Evolutionary conservation across 164 flowering plant genomes (phyloP).

Genomic region (Stephania yunnanensis): DNA sequence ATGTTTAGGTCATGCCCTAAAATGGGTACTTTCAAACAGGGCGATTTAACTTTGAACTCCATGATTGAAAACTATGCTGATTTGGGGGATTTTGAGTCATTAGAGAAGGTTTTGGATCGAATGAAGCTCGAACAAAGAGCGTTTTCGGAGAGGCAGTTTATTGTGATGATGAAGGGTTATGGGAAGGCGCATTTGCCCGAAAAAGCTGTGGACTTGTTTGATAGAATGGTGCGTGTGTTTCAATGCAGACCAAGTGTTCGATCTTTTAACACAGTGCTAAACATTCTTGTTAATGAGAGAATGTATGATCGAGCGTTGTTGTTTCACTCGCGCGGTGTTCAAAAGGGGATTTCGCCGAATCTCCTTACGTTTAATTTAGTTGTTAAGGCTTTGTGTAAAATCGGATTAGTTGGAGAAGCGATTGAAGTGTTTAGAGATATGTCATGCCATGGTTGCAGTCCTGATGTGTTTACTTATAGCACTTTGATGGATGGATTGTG

Average conservation of each 20-base stretch:
- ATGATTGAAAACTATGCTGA: slow-evolving; percentile 48
- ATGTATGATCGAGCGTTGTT: slow-evolving; percentile 38
- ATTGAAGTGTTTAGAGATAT: slow-evolving; percentile 64
- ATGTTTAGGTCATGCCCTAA: slow-evolving; percentile 37
- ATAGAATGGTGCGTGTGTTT: slow-evolving; percentile 58
- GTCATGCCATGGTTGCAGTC: slow-evolving; percentile 40
- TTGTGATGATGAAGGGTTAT: slow-evolving; percentile 59
- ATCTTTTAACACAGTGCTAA: slow-evolving; percentile 83
- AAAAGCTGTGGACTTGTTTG: slow-evolving; percentile 59
- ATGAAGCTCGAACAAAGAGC: slow-evolving; percentile 56
- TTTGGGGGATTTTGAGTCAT: slow-evolving; percentile 43
- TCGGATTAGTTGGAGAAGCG: slow-evolving; percentile 58
- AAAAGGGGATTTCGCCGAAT: slow-evolving; percentile 47
- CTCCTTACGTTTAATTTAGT: slow-evolving; percentile 62
- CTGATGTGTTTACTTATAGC: slow-evolving; percentile 71
- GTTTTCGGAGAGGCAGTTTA: slow-evolving; percentile 49
- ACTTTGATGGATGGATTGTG: slow-evolving; percentile 94
- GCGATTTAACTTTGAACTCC: slow-evolving; percentile 64
- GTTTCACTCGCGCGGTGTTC: slow-evolving; percentile 31
- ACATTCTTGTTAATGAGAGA: slow-evolving; percentile 54
- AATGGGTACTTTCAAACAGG: slow-evolving; percentile 59
- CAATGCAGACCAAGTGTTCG: slow-evolving; percentile 50
- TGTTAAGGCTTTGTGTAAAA: slow-evolving; percentile 62
- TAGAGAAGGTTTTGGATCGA: slow-evolving; percentile 48
- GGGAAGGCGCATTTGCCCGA: slow-evolving; percentile 57